Evolutionary conservation across 495 filamentous ascomycete genomes (phyloP).

Genomic region (Penicillium taxi): DNA sequence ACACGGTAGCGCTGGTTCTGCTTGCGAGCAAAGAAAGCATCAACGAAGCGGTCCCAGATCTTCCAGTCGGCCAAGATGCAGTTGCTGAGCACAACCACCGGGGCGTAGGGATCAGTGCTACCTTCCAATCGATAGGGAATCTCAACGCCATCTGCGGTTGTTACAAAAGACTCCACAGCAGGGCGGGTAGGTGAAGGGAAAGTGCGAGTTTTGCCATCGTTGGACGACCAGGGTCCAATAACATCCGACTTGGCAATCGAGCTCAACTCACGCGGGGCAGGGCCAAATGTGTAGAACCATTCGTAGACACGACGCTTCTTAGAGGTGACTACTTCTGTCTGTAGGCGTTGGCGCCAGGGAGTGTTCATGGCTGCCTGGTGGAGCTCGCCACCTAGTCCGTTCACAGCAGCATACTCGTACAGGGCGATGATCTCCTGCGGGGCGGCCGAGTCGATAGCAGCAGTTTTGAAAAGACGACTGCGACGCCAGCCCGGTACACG

Average conservation of each 20-base stretch:
- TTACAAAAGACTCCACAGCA: constrained; percentile 57
- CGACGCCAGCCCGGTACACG: constrained; percentile 71
- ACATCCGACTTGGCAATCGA: constrained; percentile 32
- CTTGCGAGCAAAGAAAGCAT: constrained; percentile 47
- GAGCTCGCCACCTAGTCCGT: constrained; percentile 56
- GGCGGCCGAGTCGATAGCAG: constrained; percentile 41
- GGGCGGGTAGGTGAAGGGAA: constrained; percentile 42
- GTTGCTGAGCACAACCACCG: constrained; percentile 65
- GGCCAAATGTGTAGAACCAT: constrained; percentile 71
- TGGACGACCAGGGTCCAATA: constrained; percentile 41
- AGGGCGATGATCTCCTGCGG: constrained; percentile 52
- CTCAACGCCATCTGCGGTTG: constrained; percentile 54
- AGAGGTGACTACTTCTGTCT: constrained; percentile 46
- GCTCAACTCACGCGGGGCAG: constrained; percentile 58
- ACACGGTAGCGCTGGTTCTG: constrained; percentile 58
- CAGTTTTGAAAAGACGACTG: constrained; percentile 55
- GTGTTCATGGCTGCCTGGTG: constrained; percentile 54
- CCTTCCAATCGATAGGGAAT: constrained; percentile 72
- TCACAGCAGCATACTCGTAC: constrained; percentile 60
- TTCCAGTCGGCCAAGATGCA: constrained; percentile 61
- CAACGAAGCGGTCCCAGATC: constrained; percentile 72
- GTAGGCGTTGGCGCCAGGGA: constrained; percentile 47
- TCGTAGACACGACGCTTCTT: constrained; percentile 53
- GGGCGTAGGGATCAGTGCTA: constrained; percentile 53
- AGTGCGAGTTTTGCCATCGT: constrained; percentile 46